Evolutionary conservation across 805 yeast genomes (phyloP).

Genomic region (Hanseniaspora clermontiae): DNA sequence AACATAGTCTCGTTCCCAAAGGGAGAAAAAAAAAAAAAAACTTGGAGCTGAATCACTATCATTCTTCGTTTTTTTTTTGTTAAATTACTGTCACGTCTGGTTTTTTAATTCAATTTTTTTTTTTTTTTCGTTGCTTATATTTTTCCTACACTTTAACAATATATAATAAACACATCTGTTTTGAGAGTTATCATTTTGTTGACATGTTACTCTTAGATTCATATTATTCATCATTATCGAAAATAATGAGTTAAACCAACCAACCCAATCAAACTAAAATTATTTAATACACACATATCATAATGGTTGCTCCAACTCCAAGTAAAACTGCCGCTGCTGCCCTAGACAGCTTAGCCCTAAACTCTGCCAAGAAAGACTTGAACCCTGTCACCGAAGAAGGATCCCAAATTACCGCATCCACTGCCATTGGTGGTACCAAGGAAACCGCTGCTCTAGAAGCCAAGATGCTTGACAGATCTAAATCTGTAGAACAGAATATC

Average conservation of each 20-base stretch:
- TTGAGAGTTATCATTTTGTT: too few relatives aligned
- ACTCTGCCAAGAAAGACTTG: slow-evolving; percentile 29
- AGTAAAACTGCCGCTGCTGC: slow-evolving; percentile 52
- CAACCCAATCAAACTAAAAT: neutral
- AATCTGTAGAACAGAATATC: slow-evolving; percentile 18
- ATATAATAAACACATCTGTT: too few relatives aligned
- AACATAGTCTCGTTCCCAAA: neutral
- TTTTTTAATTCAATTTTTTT: too few relatives aligned
- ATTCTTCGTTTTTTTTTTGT: neutral
- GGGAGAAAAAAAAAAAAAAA: too few relatives aligned
- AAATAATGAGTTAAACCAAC: too few relatives aligned
- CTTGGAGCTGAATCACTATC: too few relatives aligned
- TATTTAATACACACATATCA: neutral
- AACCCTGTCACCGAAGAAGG: slow-evolving; percentile 31
- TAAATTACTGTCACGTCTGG: too few relatives aligned
- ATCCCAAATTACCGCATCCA: slow-evolving; percentile 16
- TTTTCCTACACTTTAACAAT: too few relatives aligned
- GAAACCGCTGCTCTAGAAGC: slow-evolving; percentile 16
- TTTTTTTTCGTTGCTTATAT: too few relatives aligned
- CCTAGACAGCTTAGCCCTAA: slow-evolving; percentile 40
- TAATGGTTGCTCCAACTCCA: slow-evolving; percentile 44
- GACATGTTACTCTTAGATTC: too few relatives aligned
- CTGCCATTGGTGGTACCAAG: slow-evolving; percentile 14
- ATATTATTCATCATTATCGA: too few relatives aligned
- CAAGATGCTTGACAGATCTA: slow-evolving; percentile 1